These are phyloP conservation scores for Backusella luteola DNA, from an alignment of 192 early-diverging fungal genomes.

Conservation along the genomic window DNA sequence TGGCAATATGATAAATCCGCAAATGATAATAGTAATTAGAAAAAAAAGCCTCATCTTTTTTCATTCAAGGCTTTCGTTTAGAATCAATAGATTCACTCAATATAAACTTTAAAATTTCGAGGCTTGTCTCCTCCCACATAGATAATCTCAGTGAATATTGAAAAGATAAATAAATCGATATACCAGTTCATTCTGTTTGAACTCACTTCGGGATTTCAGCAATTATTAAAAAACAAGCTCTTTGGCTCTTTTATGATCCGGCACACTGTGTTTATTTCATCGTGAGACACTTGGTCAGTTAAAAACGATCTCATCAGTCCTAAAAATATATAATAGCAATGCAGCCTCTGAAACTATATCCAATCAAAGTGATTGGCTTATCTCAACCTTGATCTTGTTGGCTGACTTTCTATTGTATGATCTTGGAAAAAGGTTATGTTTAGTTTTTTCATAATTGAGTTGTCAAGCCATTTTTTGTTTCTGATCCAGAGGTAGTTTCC, in stretches of 20 bases:
- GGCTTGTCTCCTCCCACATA: not conserved
- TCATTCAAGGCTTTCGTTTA: not conserved
- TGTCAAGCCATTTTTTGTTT: conserved; percentile 2
- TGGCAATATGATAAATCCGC: not conserved
- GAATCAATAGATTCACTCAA: not conserved
- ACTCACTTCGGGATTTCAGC: not conserved
- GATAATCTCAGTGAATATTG: not conserved
- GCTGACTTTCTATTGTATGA: not conserved
- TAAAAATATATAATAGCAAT: conserved; percentile 5
- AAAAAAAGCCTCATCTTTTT: too few relatives aligned
- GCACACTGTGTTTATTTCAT: not conserved
- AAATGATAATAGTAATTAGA: not conserved
- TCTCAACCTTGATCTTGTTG: conserved; percentile 2
- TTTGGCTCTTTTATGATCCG: not conserved
- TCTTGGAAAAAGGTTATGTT: not conserved
- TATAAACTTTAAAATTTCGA: not conserved
- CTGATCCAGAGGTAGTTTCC: not conserved
- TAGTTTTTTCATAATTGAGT: not conserved
- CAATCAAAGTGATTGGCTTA: not conserved
- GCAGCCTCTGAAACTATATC: not conserved
- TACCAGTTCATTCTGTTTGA: not conserved
- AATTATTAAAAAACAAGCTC: not conserved
- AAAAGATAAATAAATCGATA: not conserved
- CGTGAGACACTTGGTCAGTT: not conserved
- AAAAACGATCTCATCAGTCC: not conserved